A percentile compares a stretch with the other conserved stretches of the same genome.
These are phyloP conservation scores for Medakamo hakoo DNA, from an alignment of 139 green algal genomes.

Conservation along the genomic window DNA sequence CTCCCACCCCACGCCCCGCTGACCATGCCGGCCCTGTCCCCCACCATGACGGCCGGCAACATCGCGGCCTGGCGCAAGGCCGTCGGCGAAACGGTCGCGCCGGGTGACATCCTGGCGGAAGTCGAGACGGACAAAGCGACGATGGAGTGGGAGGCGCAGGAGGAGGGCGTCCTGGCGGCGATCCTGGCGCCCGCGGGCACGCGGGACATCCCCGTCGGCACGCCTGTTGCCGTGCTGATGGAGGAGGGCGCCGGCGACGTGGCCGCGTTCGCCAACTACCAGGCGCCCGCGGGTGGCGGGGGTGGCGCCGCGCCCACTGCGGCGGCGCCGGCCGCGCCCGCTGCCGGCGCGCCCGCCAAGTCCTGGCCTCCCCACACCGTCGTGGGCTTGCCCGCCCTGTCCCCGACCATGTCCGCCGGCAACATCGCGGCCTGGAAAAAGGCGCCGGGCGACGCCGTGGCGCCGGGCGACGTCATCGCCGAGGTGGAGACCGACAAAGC, in stretches of 20 bases:
- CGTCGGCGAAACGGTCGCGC: conserved; percentile 51
- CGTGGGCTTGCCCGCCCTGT: conserved; percentile 74
- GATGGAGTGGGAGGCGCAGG: conserved; percentile 84
- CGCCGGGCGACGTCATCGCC: conserved; percentile 52
- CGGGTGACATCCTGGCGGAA: conserved; percentile 80
- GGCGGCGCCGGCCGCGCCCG: not conserved
- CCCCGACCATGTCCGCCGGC: conserved; percentile 81
- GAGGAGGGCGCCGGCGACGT: conserved; percentile 60
- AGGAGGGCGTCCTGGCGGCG: conserved; percentile 77
- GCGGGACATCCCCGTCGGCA: conserved; percentile 51
- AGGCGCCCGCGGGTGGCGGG: conserved; percentile 2
- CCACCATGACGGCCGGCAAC: conserved; percentile 87
- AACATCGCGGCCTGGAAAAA: conserved; percentile 78
- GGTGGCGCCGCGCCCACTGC: not conserved
- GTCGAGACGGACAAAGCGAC: conserved; percentile 96
- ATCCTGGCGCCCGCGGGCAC: conserved; percentile 55
- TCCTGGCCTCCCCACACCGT: conserved; percentile 9
- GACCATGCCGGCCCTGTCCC: conserved; percentile 78
- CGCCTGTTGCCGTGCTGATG: conserved; percentile 44
- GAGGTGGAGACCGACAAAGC: conserved; percentile 93
- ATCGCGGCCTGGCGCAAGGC: conserved; percentile 84
- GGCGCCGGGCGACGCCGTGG: conserved; percentile 44
- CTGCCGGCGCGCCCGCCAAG: not conserved
- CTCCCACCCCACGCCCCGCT: conserved; percentile 42
- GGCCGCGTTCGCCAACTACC: conserved; percentile 47